Evolutionary conservation across 192 early-diverging fungal genomes (phyloP).

Genomic region (Podila clonocystis): DNA sequence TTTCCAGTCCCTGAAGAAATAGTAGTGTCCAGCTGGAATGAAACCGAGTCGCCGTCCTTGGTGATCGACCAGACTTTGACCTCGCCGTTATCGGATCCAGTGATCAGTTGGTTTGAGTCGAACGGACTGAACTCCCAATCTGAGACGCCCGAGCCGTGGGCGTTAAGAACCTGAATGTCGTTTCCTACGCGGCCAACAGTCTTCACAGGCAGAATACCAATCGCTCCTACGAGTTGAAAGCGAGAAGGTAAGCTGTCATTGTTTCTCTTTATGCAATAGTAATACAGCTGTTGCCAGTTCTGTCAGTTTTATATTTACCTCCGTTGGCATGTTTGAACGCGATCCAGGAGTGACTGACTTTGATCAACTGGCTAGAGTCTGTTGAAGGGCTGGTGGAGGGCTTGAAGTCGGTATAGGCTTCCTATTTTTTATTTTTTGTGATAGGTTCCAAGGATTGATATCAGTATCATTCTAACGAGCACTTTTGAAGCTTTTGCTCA

Average conservation of each 20-base stretch:
- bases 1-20: conserved; percentile 49
- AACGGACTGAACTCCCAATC: conserved; percentile 64
- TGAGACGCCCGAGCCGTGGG: conserved; percentile 50
- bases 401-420: conserved; percentile 36
- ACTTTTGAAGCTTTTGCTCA: too few species aligned
- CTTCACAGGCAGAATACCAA: conserved; percentile 27
- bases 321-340: conserved; percentile 34
- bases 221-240: conserved; percentile 8
- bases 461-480: neutral
- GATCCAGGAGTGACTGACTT: conserved; percentile 38
- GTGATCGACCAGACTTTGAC: conserved; percentile 61
- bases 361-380: conserved; percentile 42
- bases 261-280: neutral
- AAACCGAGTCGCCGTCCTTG: neutral
- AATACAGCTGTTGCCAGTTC: neutral
- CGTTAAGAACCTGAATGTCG: conserved; percentile 46
- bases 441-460: neutral
- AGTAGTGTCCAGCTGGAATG: conserved; percentile 22
- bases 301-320: conserved; percentile 2
- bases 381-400: conserved; percentile 25
- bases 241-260: neutral
- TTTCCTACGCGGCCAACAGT: conserved; percentile 28
- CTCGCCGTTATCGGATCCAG: conserved; percentile 57
- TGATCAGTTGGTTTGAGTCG: conserved; percentile 47
- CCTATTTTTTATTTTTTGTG: conserved; percentile 10